Conservation (phyloP, 1,284 basidiomycete genomes). For the Violaceomyces palustris region DNA sequence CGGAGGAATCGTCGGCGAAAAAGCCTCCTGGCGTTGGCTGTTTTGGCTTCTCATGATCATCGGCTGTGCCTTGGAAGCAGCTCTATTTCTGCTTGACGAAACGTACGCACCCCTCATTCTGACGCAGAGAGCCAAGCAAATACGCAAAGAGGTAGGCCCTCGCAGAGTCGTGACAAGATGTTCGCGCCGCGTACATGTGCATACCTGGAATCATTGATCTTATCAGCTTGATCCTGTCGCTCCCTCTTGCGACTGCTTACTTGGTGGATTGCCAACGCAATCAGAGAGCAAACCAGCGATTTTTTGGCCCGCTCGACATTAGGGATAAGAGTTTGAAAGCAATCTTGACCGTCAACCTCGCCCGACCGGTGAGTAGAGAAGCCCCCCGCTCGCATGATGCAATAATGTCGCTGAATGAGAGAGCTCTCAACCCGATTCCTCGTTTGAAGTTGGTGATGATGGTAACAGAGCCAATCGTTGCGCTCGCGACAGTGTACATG, state of each 20-base stretch:
- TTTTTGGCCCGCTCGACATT: background rate
- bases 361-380: conserved; percentile 14
- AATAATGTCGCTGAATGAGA: background rate
- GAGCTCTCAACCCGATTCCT: background rate
- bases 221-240: too few relatives aligned
- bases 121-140: background rate
- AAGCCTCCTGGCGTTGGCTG: conserved; percentile 10
- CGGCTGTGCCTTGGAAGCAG: conserved; percentile 5
- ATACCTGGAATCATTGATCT: too few relatives aligned
- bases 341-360: conserved; percentile 11
- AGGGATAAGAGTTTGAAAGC: background rate
- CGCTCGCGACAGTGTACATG: conserved; percentile 19
- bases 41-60: conserved; percentile 13
- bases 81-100: conserved; percentile 12
- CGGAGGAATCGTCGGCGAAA: conserved; percentile 5
- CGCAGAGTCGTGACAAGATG: too few relatives aligned
- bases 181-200: too few relatives aligned
- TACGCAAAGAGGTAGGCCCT: too few relatives aligned
- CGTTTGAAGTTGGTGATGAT: conserved; percentile 16
- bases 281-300: background rate
- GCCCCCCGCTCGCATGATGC: background rate
- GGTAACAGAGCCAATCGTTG: conserved; percentile 17
- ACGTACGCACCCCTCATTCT: conserved; percentile 13
- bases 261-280: too few relatives aligned
- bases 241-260: too few relatives aligned